Percentiles rank a stretch among this genome's conserved stretches.
These are phyloP conservation scores for Fusarium tjaetaba DNA, from an alignment of 2,329 filamentous ascomycete genomes.

Conservation along the genomic window DNA sequence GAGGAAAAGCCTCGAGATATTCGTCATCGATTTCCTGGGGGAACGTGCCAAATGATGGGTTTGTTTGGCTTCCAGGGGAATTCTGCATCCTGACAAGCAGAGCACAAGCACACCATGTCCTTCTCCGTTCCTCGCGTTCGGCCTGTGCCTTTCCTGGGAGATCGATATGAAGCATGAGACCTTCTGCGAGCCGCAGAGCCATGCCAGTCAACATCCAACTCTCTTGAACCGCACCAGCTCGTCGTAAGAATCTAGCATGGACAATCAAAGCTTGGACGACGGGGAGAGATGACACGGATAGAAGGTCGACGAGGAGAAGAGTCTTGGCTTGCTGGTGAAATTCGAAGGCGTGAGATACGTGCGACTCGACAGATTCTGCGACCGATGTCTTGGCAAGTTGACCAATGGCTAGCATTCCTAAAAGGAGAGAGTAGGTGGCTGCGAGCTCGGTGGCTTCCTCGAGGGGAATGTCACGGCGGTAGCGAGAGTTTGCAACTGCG, in stretches of 20 bases:
- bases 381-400: slow-evolving; percentile 29
- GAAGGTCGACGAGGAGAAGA: slow-evolving; percentile 37
- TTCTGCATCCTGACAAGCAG: slow-evolving; percentile 38
- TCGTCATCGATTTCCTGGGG: slow-evolving; percentile 42
- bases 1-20: slow-evolving; percentile 24
- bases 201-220: slow-evolving; percentile 40
- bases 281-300: slow-evolving; percentile 32
- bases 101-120: slow-evolving; percentile 42
- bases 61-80: slow-evolving; percentile 16
- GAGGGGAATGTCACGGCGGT: slow-evolving; percentile 42
- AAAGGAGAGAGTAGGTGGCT: slow-evolving; percentile 36
- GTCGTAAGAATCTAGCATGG: slow-evolving; percentile 39
- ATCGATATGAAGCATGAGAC: slow-evolving; percentile 37
- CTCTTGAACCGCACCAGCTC: slow-evolving; percentile 31
- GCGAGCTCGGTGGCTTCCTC: slow-evolving; percentile 42
- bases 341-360: slow-evolving; percentile 28
- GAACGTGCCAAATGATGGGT: slow-evolving; percentile 21
- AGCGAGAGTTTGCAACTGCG: slow-evolving; percentile 42
- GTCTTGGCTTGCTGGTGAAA: slow-evolving; percentile 40
- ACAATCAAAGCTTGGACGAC: slow-evolving; percentile 41
- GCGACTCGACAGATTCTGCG: slow-evolving; percentile 5
- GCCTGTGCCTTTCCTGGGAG: slow-evolving; percentile 34
- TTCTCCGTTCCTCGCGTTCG: slow-evolving; percentile 38
- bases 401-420: slow-evolving; percentile 43
- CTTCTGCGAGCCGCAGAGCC: slow-evolving; percentile 40